Evolutionary conservation across 768 basidiomycete genomes (phyloP).

Genomic region (Auriculariales sp.): DNA sequence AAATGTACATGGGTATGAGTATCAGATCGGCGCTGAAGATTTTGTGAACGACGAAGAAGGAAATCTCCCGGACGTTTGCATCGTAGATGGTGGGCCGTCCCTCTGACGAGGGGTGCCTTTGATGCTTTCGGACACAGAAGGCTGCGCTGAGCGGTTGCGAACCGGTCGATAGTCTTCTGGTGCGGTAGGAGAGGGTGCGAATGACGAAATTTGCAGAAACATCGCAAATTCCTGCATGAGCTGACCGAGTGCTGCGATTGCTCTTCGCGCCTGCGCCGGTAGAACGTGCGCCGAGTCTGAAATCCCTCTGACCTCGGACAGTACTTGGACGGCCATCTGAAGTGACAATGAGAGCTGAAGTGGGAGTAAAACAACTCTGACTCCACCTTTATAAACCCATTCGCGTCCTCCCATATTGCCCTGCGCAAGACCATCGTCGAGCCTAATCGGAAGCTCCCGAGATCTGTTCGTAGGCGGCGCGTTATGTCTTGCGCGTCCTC

Average conservation of each 20-base stretch:
- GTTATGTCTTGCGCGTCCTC: conserved; percentile 52
- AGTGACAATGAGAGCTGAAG: conserved; percentile 2
- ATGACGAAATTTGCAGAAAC: conserved; percentile 72
- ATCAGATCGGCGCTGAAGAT: too few species aligned
- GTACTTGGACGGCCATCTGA: conserved; percentile 47
- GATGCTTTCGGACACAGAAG: conserved; percentile 14
- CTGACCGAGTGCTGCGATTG: conserved; percentile 65
- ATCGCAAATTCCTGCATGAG: conserved; percentile 81
- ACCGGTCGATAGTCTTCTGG: conserved; percentile 50
- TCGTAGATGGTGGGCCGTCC: conserved; percentile 28
- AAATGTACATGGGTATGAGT: too few species aligned
- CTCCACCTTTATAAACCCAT: conserved; percentile 67
- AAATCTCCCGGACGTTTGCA: conserved; percentile 39
- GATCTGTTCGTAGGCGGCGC: conserved; percentile 40
- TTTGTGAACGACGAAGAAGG: conserved; percentile 35
- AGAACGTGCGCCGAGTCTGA: conserved; percentile 42
- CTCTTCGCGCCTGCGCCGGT: conserved; percentile 44
- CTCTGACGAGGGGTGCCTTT: conserved; percentile 7
- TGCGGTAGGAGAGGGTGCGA: conserved; percentile 42
- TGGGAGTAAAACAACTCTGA: conserved; percentile 3
- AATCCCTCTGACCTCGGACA: conserved; percentile 49
- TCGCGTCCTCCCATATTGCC: conserved; percentile 61
- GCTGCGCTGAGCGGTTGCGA: conserved; percentile 1
- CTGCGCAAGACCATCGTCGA: conserved; percentile 40
- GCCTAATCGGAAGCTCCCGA: conserved; percentile 43